Evolutionary conservation across 805 yeast genomes (phyloP), one percentile per base, ranked within the genome.

Genomic region (Lipomyces sp.): DNA sequence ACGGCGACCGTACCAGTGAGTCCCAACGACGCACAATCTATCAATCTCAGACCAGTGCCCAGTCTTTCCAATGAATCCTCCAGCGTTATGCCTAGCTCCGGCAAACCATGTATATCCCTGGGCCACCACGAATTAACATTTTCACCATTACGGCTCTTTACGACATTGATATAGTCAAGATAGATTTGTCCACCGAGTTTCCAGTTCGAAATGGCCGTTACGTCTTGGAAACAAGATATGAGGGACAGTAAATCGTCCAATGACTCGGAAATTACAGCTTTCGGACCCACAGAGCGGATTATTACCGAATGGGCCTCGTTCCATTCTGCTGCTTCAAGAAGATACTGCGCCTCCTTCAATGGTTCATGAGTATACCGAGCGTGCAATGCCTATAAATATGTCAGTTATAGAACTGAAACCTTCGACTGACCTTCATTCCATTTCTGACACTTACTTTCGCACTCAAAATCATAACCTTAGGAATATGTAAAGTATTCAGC

Each of bases 231-330:
- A 48, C 69, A 64, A 30, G 45, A 18, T 10, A 80, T 63, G 8
- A 77, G 57, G 5, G 64, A 71, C 24, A 57, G 60, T 11, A 79
- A 64, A 13, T 61, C 62, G 24, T 55, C 69, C 4, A 71, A 59
- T 13, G 75, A 77, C 64, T 84, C 82, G n/a, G 84, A 80, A 15
- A 87, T 83, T 0, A 93, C 85, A 2, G 88, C 84, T 13, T 77
- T 75, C 7, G 98, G 98, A 0, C 94, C 98, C 37, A 92, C 88
- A 2, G 81, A 75, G 0, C 79, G 74, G 7, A 87, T 72, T 3
- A 90, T 77, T 0, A 85, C 78, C 1, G 77, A 74, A 73, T 90
- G 95, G 0, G 97, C 97, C 51, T 85, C 86, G 0, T 77, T 80
- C 79, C 84, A 85, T 59, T 83, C 75, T 10, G 79, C 80, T 0